Evolutionary conservation across 257 asterid genomes (phyloP), one percentile per base, ranked within the genome.

Genomic region (Agastache rugosa): DNA sequence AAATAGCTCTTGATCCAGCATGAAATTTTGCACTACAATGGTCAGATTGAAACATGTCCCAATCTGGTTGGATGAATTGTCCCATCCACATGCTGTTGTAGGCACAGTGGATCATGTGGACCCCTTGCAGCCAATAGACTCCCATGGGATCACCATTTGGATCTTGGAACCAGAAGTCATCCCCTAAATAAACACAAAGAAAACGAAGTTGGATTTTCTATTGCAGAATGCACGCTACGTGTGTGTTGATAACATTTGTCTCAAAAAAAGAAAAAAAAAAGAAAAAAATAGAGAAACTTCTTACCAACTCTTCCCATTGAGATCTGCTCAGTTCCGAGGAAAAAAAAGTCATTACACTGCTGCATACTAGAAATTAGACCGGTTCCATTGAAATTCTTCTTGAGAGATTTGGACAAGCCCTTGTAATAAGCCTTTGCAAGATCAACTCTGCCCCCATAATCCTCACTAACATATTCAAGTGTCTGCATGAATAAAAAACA

Each of bases 41-140:
- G 66, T 90, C 93, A 0, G 95, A 81, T 63, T 90, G 96, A 56
- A 90, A 90, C 95, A 90, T 90, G 82, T 90, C 96, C 93, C 96
- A 90, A 64, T 90, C 95, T 16, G 96, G 96, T 23, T 87, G 92
- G 83, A 90, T 85, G 70, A 90, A 72, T 50, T 90, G 96, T 5
- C 94, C 95, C 95, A 88, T 90, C 96, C 96, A 90, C 90, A 90
- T 64, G 78, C 96, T 88, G 79, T 90, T 88, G 81, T 85, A 90
- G 70, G 96, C 94, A 59, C 96, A 90, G 42, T 90, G 96, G 84
- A 90, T 88, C 96, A 90, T 88, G 85, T 90, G 95, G 58, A 90
- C 96, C 61, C 96, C 96, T 76, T 88, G 96, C 10, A 90, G 82
- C 96, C 96, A 90, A 63, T 87, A 90, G 6, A 80, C 96, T 70